Percentiles rank a stretch among this genome's conserved stretches.
Evolutionary conservation across 2,329 filamentous ascomycete genomes (phyloP).

Genomic region (Aspergillus amoenus): DNA sequence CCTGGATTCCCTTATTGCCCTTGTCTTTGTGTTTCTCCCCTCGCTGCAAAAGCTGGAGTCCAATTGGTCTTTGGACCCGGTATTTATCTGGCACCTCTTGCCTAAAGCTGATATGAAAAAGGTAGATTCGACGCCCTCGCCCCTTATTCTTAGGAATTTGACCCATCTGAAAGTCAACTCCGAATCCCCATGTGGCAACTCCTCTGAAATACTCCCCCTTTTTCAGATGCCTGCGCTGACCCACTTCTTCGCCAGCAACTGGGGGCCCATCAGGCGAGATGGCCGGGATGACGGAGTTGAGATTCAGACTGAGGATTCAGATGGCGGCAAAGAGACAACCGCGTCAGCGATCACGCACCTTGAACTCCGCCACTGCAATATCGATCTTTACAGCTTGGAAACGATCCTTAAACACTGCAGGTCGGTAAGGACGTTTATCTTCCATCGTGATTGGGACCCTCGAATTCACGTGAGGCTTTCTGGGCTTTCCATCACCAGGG

Average conservation of each 20-base stretch:
- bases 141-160: slow-evolving; percentile 7
- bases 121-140: slow-evolving; percentile 5
- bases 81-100: slow-evolving; percentile 5
- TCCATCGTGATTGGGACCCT: slow-evolving; percentile 10
- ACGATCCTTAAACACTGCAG: neutral
- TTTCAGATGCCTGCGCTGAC: slow-evolving; percentile 10
- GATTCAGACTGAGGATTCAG: neutral
- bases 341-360: slow-evolving; percentile 2
- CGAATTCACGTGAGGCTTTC: slow-evolving; percentile 2
- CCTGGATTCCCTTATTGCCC: slow-evolving; percentile 7
- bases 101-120: slow-evolving; percentile 1
- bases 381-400: neutral
- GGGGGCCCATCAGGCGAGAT: slow-evolving; percentile 9
- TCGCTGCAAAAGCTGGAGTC: slow-evolving; percentile 1
- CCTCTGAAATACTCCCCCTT: slow-evolving; percentile 7
- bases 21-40: neutral
- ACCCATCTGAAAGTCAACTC: slow-evolving; percentile 9
- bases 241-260: slow-evolving; percentile 10
- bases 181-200: neutral
- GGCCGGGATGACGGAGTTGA: slow-evolving; percentile 4
- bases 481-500: neutral
- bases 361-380: slow-evolving; percentile 7
- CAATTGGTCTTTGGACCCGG: slow-evolving; percentile 3
- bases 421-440: slow-evolving; percentile 8
- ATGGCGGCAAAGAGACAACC: neutral